A percentile compares a stretch with the other conserved stretches of the same genome.
Evolutionary conservation across 306 rosid genomes (phyloP).

Genomic region (Gastrolobium villosum): DNA sequence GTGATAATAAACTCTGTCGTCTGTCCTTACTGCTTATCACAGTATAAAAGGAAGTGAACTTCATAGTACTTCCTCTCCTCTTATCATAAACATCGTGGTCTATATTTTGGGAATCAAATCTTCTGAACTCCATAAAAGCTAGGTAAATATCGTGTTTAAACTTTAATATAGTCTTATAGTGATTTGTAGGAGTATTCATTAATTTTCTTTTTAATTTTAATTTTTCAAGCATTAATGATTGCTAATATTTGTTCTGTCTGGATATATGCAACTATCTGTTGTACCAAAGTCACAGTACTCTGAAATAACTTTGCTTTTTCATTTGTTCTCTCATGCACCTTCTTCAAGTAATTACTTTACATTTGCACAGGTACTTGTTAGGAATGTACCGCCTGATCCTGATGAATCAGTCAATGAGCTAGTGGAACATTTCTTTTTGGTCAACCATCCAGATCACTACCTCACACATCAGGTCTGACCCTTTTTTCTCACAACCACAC

Average conservation of each 20-base stretch:
- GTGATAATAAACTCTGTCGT: neutral
- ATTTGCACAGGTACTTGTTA: constrained; percentile 79
- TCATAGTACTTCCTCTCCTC: neutral
- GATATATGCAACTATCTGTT: neutral
- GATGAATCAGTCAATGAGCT: constrained; percentile 91
- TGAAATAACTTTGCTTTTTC: constrained; percentile 10
- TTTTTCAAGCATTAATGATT: neutral
- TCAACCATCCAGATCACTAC: constrained; percentile 94
- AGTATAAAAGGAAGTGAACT: neutral
- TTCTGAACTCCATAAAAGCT: neutral
- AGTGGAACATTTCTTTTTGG: constrained; percentile 98
- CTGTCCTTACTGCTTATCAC: neutral
- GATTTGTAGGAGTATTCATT: neutral
- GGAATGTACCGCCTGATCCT: constrained; percentile 96
- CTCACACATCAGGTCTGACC: constrained; percentile 84
- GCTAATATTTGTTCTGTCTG: neutral
- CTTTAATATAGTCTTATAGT: neutral
- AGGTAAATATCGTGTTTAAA: constrained; percentile 12
- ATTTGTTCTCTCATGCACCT: constrained; percentile 8
- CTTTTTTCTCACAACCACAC: neutral
- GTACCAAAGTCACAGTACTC: constrained; percentile 18
- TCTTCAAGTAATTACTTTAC: constrained; percentile 29
- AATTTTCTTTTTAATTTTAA: neutral
- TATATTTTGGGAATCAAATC: constrained; percentile 1
- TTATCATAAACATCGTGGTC: neutral